These are phyloP conservation scores for Secale cereale DNA, from an alignment of 176 grass and related monocot genomes.

Conservation along the genomic window DNA sequence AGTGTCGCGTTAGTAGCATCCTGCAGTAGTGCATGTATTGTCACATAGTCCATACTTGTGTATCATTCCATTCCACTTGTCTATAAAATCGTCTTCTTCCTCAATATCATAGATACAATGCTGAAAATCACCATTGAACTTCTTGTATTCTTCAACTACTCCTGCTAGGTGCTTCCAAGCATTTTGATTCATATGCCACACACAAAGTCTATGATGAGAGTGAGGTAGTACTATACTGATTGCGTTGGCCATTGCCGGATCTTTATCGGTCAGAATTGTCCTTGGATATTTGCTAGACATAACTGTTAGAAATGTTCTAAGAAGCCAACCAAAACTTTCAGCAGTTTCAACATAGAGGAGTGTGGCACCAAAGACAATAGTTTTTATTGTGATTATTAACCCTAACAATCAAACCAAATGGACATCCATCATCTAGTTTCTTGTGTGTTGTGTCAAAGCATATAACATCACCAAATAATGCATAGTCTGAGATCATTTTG, in stretches of 20 bases:
- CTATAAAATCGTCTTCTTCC: no score
- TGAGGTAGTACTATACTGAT: not conserved
- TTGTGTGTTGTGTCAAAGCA: not conserved
- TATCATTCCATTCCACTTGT: no score
- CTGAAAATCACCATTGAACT: no score
- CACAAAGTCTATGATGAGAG: not conserved
- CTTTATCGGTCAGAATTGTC: slow-evolving; percentile 1
- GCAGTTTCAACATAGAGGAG: not conserved
- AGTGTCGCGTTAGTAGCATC: no score
- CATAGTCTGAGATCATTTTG: no score
- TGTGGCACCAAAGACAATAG: no score
- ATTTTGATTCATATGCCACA: no score
- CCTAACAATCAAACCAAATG: not conserved
- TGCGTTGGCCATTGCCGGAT: slow-evolving; percentile 1
- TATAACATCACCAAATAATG: not conserved
- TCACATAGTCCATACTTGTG: no score
- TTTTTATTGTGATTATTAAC: slow-evolving; percentile 12
- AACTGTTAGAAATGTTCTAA: not conserved
- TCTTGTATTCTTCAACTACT: no score
- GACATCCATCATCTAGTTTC: not conserved
- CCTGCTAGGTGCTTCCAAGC: no score
- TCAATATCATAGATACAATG: no score
- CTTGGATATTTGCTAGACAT: not conserved
- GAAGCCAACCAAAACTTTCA: not conserved
- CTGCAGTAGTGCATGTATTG: no score